Percentiles rank a stretch among this genome's conserved stretches.
These are phyloP conservation scores for Quercus parvula DNA, from an alignment of 306 rosid species.

Conservation along the genomic window DNA sequence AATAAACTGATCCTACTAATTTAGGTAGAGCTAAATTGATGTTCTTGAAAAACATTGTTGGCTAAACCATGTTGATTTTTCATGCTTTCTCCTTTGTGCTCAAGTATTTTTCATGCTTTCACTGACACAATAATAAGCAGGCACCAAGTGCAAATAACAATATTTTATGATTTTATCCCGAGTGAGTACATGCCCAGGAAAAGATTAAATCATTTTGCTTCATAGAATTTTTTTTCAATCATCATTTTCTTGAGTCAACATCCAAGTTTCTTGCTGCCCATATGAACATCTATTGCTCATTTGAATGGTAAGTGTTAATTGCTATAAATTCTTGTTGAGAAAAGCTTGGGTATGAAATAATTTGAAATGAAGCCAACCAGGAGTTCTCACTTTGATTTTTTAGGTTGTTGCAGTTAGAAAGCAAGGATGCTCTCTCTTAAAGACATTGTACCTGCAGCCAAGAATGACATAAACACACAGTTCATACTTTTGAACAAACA, in stretches of 20 bases:
- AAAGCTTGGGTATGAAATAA: background rate
- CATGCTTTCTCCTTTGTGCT: background rate
- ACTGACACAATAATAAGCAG: background rate
- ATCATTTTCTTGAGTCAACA: no score
- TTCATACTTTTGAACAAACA: conserved; percentile 75
- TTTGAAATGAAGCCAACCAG: background rate
- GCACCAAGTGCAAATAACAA: no score
- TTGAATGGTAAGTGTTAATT: background rate
- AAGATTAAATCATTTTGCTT: no score
- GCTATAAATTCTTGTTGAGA: background rate
- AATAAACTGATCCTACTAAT: no score
- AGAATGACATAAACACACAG: conserved; percentile 68
- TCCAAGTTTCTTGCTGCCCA: background rate
- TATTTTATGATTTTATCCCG: no score
- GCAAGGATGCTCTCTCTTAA: conserved; percentile 45
- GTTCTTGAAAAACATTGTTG: no score
- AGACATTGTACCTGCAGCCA: conserved; percentile 73
- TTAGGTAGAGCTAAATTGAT: no score
- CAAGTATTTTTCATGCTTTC: background rate
- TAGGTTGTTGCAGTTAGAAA: conserved; percentile 3
- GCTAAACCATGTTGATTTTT: background rate
- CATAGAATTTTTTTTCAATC: no score
- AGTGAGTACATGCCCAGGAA: no score
- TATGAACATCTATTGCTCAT: background rate
- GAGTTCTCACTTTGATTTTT: background rate